These are phyloP conservation scores for Fraxinus americana DNA, from an alignment of 257 asterid genomes.

Conservation along the genomic window DNA sequence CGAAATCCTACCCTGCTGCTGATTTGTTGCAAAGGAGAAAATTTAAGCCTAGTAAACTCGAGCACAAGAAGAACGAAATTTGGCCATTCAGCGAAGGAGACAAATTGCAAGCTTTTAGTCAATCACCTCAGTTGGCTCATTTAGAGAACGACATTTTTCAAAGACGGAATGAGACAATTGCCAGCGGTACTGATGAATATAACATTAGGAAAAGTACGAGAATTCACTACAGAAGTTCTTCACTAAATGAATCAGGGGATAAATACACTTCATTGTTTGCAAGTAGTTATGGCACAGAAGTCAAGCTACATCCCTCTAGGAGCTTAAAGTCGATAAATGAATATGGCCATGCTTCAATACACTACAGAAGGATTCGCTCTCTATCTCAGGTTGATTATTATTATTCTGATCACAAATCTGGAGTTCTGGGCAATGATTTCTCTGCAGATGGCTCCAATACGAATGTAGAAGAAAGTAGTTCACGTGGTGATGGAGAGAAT, in stretches of 20 bases:
- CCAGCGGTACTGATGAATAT: constrained; percentile 21
- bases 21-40: constrained; percentile 33
- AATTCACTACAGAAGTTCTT: constrained; percentile 49
- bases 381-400: constrained; percentile 51
- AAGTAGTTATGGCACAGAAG: constrained; percentile 35
- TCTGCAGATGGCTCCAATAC: constrained; percentile 28
- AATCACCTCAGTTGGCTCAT: constrained; percentile 13
- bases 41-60: constrained; percentile 62
- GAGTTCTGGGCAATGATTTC: constrained; percentile 30
- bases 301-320: constrained; percentile 41
- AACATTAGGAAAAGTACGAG: constrained; percentile 11
- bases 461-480: constrained; percentile 25
- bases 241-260: constrained; percentile 61
- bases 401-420: constrained; percentile 32
- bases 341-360: constrained; percentile 37
- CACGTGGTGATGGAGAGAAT: constrained; percentile 13
- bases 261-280: constrained; percentile 58
- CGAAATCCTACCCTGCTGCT: constrained; percentile 71
- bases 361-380: constrained; percentile 51
- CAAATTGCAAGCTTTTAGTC: constrained; percentile 19
- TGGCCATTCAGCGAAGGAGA: constrained; percentile 54
- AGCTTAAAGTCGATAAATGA: constrained; percentile 68
- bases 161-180: constrained; percentile 10
- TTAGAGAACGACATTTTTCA: constrained; percentile 6
- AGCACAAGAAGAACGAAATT: constrained; percentile 65